A percentile compares a stretch with the other conserved stretches of the same genome.
Conservation (phyloP, 2,329 filamentous ascomycete species). For the Fusarium stilboides region DNA sequence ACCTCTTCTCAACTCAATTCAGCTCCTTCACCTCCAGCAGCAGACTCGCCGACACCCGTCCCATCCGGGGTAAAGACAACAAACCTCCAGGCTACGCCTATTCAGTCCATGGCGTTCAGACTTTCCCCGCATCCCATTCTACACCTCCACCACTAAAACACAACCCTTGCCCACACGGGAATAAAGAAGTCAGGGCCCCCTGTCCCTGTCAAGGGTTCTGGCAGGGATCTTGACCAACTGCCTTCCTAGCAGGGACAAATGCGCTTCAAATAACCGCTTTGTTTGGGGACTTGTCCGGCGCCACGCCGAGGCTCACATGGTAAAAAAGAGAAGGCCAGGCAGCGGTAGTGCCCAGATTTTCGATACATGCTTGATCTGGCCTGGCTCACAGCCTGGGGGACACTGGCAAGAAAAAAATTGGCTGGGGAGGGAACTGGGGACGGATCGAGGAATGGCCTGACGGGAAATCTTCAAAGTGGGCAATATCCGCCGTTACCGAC, state of each 20-base stretch:
- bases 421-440: background rate
- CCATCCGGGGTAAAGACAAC: constrained; percentile 34
- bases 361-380: background rate
- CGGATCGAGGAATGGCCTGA: constrained; percentile 24
- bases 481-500: constrained; percentile 38
- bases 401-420: background rate
- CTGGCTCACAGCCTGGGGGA: background rate
- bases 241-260: constrained; percentile 43
- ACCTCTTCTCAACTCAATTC: background rate
- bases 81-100: background rate
- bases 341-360: constrained; percentile 11
- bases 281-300: constrained; percentile 22
- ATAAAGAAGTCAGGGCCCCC: constrained; percentile 10
- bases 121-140: constrained; percentile 43
- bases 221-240: constrained; percentile 33
- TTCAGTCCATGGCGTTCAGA: constrained; percentile 30
- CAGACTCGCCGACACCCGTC: background rate
- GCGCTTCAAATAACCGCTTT: constrained; percentile 19
- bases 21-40: no score
- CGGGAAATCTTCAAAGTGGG: background rate
- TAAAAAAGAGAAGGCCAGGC: background rate
- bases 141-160: constrained; percentile 18
- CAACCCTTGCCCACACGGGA: constrained; percentile 29
- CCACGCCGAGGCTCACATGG: constrained; percentile 48
- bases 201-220: constrained; percentile 11